Base-by-base conservation (phyloP, 805 yeast species). In the Ogataea salicorniae region DNA sequence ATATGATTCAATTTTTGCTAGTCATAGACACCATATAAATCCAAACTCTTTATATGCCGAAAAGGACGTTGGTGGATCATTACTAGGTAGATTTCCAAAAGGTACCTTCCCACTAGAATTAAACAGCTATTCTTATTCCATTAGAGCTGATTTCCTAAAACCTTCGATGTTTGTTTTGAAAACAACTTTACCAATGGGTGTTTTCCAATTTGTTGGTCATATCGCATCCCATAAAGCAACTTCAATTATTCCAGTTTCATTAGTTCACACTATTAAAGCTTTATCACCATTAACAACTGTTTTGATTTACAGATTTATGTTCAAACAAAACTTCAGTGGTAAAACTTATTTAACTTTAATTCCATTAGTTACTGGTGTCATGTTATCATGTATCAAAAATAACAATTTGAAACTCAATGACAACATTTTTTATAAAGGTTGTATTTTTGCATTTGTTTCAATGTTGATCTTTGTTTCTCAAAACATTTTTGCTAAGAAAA, bases 261-360 rank as follows among this genome's bases (percentile, higher is more conserved):
- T 91, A 54, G 97, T 94, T 18, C 97, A 92, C 65, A 90, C 97
- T 8, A 83, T 92, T 57, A 94, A 94, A 69, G 94, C 97, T 2
- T 71, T 92, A 36, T 84, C 95, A 33, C 99, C 99, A 2, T 72
- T 92, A 23, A 79, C 88, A 42, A 92, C 98, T 0, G 97, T 94
- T 13, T 65, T 80, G 31, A 87, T 87, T 39, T 90, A 90, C 68
- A 74, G 86, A 54, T 50, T 82, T 13, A 46, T 84, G 36, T 85
- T 84, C 61, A 71, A 75, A 31, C 76, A 72, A 42, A 67, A 70
- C 41, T 92, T 87, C 72, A 74, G 75, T 46, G 43, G 58, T 9
- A 73, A 77, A 58, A 90, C 97, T 2, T 92, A 92, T 61, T 53
- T 83, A 44, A 86, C 98, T 1, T 71, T 92, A 59, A 57, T 84